Evolutionary conservation across 2,329 filamentous ascomycete genomes (phyloP).

Genomic region (Fusarium buharicum): DNA sequence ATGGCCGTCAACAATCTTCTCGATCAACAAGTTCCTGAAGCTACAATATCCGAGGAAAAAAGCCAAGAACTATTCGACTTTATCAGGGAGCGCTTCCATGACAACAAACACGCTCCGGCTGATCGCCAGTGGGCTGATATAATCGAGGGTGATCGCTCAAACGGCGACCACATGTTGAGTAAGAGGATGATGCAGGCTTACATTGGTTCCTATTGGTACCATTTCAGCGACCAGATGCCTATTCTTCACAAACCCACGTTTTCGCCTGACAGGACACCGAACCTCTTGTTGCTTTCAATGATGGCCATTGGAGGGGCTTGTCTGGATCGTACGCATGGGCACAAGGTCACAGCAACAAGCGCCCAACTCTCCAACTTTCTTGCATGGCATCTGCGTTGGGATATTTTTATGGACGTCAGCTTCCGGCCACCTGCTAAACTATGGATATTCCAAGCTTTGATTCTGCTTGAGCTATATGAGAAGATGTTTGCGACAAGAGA

Average conservation of each 20-base stretch:
- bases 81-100: slow-evolving; percentile 83
- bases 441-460: slow-evolving; percentile 92
- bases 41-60: slow-evolving; percentile 86
- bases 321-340: slow-evolving; percentile 82
- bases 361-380: slow-evolving; percentile 88
- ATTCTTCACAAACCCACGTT: slow-evolving; percentile 97
- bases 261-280: slow-evolving; percentile 85
- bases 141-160: slow-evolving; percentile 79
- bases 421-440: slow-evolving; percentile 93
- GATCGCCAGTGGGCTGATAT: slow-evolving; percentile 80
- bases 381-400: slow-evolving; percentile 93
- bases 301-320: slow-evolving; percentile 94
- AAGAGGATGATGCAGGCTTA: slow-evolving; percentile 96
- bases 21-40: slow-evolving; percentile 82
- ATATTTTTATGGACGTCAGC: slow-evolving; percentile 90
- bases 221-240: slow-evolving; percentile 93
- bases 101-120: slow-evolving; percentile 77
- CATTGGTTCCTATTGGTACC: slow-evolving; percentile 91
- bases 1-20: slow-evolving; percentile 91
- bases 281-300: slow-evolving; percentile 84
- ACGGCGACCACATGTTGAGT: slow-evolving; percentile 75
- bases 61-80: slow-evolving; percentile 84
- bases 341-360: slow-evolving; percentile 77
- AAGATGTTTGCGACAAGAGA: slow-evolving; percentile 97
- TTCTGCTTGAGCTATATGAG: slow-evolving; percentile 92